phyloP scores from a whole-genome alignment of 78 protist species.

The Dictyostelium firmibasis region DNA sequence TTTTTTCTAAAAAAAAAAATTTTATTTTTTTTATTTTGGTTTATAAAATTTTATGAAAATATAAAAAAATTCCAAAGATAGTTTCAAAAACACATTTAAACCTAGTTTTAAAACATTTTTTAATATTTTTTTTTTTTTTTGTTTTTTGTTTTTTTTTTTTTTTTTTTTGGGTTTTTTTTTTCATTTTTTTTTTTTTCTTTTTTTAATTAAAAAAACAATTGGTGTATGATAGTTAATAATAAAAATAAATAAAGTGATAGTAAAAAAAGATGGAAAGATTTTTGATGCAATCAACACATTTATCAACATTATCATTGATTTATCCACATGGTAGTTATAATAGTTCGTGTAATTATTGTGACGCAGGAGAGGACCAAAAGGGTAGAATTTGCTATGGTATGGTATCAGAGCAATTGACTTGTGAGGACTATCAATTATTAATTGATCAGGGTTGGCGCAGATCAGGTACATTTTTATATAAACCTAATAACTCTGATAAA shows the following conservation, averaged over 20 bases:
- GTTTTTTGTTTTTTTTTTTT: no score
- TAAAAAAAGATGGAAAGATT: not conserved
- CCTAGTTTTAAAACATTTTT: no score
- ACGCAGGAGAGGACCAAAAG: not conserved
- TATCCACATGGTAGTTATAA: conserved; percentile 34
- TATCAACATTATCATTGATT: conserved; percentile 12
- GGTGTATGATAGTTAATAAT: no score
- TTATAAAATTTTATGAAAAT: no score
- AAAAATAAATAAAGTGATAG: not conserved
- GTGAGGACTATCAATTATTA: conserved; percentile 47
- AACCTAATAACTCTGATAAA: conserved; percentile 46
- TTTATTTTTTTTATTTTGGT: not conserved
- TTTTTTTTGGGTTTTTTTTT: no score
- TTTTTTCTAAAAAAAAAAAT: not conserved
- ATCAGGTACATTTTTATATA: conserved; percentile 80
- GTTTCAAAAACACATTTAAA: no score
- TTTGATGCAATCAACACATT: not conserved
- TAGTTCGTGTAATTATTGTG: conserved; percentile 58
- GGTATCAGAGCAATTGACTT: conserved; percentile 10
- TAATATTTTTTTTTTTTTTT: no score
- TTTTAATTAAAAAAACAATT: not conserved
- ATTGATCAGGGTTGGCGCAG: conserved; percentile 83
- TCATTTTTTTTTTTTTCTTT: no score
- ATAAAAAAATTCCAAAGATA: no score
- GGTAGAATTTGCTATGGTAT: conserved; percentile 74